Percentiles rank a stretch among this genome's conserved stretches.
Conservation (phyloP, 1,284 basidiomycete genomes). For the Thecaphora thlaspeos region DNA sequence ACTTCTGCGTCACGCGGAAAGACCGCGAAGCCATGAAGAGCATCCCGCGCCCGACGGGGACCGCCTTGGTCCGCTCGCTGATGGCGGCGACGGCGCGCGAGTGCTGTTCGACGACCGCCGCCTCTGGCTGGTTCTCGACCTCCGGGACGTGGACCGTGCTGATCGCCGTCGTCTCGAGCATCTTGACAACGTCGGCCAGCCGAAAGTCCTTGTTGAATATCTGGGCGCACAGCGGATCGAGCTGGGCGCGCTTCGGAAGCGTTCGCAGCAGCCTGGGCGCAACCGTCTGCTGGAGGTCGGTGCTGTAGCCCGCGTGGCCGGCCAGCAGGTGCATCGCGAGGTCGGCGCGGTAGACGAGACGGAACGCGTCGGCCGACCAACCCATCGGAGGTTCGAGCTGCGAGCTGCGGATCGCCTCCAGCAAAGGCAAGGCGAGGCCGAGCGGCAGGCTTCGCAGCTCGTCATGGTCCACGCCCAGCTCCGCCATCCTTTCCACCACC, state of each 20-base stretch:
- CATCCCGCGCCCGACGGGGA: conserved; percentile 48
- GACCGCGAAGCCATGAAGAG: conserved; percentile 44
- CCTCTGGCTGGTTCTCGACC: conserved; percentile 32
- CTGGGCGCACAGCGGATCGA: conserved; percentile 47
- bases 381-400: conserved; percentile 73
- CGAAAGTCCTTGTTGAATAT: conserved; percentile 49
- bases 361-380: conserved; percentile 72
- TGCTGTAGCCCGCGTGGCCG: conserved; percentile 10
- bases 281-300: conserved; percentile 4
- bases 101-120: conserved; percentile 30
- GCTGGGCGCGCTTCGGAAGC: conserved; percentile 21
- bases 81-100: conserved; percentile 21
- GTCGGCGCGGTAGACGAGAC: conserved; percentile 76
- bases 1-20: conserved; percentile 41
- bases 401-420: conserved; percentile 77
- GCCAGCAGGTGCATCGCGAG: conserved; percentile 59
- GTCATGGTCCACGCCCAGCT: conserved; percentile 62
- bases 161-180: conserved; percentile 42
- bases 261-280: conserved; percentile 14
- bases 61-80: conserved; percentile 48
- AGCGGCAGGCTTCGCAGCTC: conserved; percentile 65
- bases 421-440: conserved; percentile 74
- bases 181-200: conserved; percentile 48
- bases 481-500: conserved; percentile 67
- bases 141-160: conserved; percentile 31